Evolutionary conservation across 1,139 yeast genomes (phyloP).

Genomic region (Pichia norvegensis): DNA sequence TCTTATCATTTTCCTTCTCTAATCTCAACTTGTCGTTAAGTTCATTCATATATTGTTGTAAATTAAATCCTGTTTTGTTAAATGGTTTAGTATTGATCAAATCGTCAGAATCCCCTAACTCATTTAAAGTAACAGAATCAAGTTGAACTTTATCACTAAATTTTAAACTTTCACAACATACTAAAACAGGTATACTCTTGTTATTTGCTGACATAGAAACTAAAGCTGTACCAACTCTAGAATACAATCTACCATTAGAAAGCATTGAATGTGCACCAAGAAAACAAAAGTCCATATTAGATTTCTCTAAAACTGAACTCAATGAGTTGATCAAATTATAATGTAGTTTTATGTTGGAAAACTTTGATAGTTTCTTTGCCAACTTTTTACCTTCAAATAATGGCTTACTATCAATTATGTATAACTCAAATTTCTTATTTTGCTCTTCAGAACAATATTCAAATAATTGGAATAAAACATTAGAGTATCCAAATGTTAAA

Average conservation of each 20-base stretch:
- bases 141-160: conserved; percentile 93
- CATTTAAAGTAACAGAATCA: conserved; percentile 91
- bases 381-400: conserved; percentile 84
- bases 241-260: conserved; percentile 86
- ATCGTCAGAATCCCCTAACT: conserved; percentile 80
- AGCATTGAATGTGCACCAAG: conserved; percentile 97
- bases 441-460: conserved; percentile 56
- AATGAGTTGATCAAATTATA: conserved; percentile 77
- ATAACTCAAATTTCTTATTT: conserved; percentile 65
- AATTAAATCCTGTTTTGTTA: conserved; percentile 55
- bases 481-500: conserved; percentile 82
- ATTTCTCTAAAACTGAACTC: conserved; percentile 57
- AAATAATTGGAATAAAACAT: conserved; percentile 71
- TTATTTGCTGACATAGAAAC: conserved; percentile 87
- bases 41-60: conserved; percentile 56
- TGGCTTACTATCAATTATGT: conserved; percentile 93
- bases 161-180: conserved; percentile 91
- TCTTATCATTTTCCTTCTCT: conserved; percentile 18
- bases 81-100: conserved; percentile 51
- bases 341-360: conserved; percentile 51
- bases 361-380: conserved; percentile 52
- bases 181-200: conserved; percentile 86
- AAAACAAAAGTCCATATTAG: conserved; percentile 80
- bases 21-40: conserved; percentile 26
- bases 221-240: conserved; percentile 92